Evolutionary conservation across 2,329 filamentous ascomycete species (phyloP), one percentile per base, ranked within the genome.

Genomic region (Aspergillus tamarii): DNA sequence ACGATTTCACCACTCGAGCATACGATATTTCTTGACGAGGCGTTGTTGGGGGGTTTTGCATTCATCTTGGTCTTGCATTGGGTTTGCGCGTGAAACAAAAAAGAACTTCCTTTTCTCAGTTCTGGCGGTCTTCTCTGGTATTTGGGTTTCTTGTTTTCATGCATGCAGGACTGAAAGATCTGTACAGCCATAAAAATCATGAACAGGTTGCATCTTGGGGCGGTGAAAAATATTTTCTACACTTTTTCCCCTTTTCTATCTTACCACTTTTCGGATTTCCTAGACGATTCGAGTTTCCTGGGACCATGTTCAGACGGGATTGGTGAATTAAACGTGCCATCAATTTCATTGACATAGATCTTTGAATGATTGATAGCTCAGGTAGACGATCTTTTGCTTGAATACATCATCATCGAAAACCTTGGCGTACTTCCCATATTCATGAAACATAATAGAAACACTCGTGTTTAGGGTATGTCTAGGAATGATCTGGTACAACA

Each of bases 11-110:
- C 60, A 60, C 34, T 52, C 55, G 55, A 63, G 48, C 63, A 65
- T 60, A 36, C 50, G 55, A 50, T 58, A 58, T 59, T 64, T 64
- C 50, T 54, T 61, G 32, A 65, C 52, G 57, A 56, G 66, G 62
- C 60, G 60, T 64, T 60, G 41, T 57, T 52, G 43, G 57, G 52
- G 32, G 43, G 54, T 12, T 57, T 59, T 63, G 57, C 59, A 63
- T 62, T 46, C 41, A 62, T 62, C 28, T 46, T 41, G 55, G 32
- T 45, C 48, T 56, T 59, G 61, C 53, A 59, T 63, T 46, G 48
- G 53, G 41, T 60, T 55, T 55, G 39, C 32, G 57, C 57, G 45
- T 52, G 43, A 58, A 58, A 21, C 14, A 59, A 59, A 59, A 57
- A 46, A 39, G 26, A 56, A 16, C 12, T 52, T 39, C 10, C 19